These are phyloP conservation scores for Mycena sanguinolenta DNA, from an alignment of 768 basidiomycete species.

Conservation along the genomic window DNA sequence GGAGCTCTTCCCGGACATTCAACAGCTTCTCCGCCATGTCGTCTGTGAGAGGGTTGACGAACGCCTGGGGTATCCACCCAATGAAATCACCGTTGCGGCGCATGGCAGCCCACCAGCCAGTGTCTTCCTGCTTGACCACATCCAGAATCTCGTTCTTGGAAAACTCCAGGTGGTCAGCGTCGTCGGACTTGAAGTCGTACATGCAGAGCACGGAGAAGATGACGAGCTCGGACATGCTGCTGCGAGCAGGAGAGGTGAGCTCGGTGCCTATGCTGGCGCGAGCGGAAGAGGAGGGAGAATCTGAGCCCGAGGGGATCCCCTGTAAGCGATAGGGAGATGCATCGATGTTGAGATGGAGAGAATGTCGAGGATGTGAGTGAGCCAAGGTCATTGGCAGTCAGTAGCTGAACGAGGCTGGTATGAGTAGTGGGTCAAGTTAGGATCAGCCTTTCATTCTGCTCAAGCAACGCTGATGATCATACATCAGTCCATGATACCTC, in stretches of 20 bases:
- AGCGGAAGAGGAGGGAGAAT: conserved; percentile 52
- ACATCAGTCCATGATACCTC: too few species aligned
- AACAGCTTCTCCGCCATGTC: conserved; percentile 64
- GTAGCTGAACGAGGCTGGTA: too few species aligned
- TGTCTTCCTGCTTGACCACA: conserved; percentile 75
- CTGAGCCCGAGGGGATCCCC: conserved; percentile 48
- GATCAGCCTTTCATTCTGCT: neutral
- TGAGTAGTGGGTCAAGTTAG: neutral
- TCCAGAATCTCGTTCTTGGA: conserved; percentile 75
- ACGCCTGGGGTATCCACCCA: conserved; percentile 85
- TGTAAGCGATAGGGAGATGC: conserved; percentile 50
- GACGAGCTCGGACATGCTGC: conserved; percentile 46
- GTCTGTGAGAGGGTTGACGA: conserved; percentile 67
- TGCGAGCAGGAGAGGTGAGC: conserved; percentile 48
- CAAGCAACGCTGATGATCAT: neutral
- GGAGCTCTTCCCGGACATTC: conserved; percentile 58
- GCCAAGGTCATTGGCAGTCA: conserved; percentile 47
- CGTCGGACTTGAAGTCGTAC: conserved; percentile 76
- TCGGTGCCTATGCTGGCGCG: conserved; percentile 46
- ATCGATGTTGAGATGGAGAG: conserved; percentile 56
- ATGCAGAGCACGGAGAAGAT: conserved; percentile 73
- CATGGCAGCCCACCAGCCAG: conserved; percentile 89
- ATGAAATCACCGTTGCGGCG: conserved; percentile 62
- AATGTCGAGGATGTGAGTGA: conserved; percentile 52
- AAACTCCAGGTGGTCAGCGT: conserved; percentile 73